Evolutionary conservation across 1,284 basidiomycete species (phyloP), one percentile per base, ranked within the genome.

Genomic region (Peniophora sp.): DNA sequence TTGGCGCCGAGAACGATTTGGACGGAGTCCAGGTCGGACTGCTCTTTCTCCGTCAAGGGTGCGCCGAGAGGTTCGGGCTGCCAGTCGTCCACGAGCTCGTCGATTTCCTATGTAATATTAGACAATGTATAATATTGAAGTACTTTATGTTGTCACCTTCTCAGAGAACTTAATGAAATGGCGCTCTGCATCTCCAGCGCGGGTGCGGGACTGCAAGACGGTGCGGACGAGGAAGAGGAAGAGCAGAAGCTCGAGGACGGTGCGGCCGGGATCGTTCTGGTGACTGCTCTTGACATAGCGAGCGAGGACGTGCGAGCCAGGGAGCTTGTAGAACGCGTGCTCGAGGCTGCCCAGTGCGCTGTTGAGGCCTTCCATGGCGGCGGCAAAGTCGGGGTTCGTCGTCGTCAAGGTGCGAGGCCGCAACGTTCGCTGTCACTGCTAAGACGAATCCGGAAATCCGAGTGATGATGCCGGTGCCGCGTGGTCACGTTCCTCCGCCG

Each of bases 41-140:
- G 73, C 61, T 94, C 90, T 51, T 70, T 69, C 0, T 74, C 67
- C 12, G 72, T 72, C 45, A 88, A 74, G 17, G 81, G 80, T 32
- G 77, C 76, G 5, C 80, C 85, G 3, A 99, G 78, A 12, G 92
- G 85, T 57, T 95, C 91, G 0, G 97, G 97, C 10, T 75, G 75
- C 91, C 95, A 99, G 65, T 99, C 97, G 52, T 91, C 85, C 1
- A 99, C 92, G 36, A 99, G 80, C 61, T 99, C 96, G 64, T 97
- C 87, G 53, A 98, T 86, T 83, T 99, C 97, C 92, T 97, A 60
- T n/a, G 36, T 9, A 36, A 36, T 32, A 32, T 12, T 32, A 6
- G 5, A 32, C 6, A 32, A 32, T 32, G 5, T 32, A 6, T 5
- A 6, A 32, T 32, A 32, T 32, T 32, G 27, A 32, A 12, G 27